Evolutionary conservation across 768 basidiomycete species (phyloP).

Genomic region (Xerocomellus amylosporus): DNA sequence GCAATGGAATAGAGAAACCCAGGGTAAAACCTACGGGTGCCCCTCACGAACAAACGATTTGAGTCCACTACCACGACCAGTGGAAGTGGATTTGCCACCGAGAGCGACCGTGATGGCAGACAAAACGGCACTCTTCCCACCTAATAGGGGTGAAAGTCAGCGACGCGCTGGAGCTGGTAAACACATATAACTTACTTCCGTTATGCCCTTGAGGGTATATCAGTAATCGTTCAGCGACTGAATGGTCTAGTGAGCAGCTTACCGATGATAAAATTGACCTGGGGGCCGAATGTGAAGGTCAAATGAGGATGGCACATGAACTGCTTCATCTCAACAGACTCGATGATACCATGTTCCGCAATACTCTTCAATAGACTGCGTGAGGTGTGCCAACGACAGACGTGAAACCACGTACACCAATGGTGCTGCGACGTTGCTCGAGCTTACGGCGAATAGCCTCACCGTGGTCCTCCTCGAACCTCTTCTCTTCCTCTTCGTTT

Average conservation of each 20-base stretch:
- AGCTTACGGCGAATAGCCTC: constrained; percentile 55
- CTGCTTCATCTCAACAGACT: constrained; percentile 80
- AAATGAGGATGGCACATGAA: constrained; percentile 96
- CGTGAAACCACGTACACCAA: constrained; percentile 46
- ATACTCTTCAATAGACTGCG: constrained; percentile 49
- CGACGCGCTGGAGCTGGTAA: background rate
- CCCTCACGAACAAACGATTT: constrained; percentile 87
- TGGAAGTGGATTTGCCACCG: constrained; percentile 89
- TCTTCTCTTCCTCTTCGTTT: constrained; percentile 58
- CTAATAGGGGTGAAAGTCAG: constrained; percentile 39
- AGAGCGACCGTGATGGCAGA: constrained; percentile 92
- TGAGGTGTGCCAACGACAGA: constrained; percentile 20
- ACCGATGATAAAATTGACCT: constrained; percentile 98
- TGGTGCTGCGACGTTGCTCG: constrained; percentile 41
- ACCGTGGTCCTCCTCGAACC: constrained; percentile 61
- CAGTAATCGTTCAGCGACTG: background rate
- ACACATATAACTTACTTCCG: constrained; percentile 65
- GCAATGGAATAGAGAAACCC: background rate
- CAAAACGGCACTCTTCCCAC: constrained; percentile 92
- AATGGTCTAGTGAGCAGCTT: constrained; percentile 16
- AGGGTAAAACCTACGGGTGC: constrained; percentile 51
- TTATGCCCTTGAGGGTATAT: constrained; percentile 64
- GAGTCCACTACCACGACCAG: constrained; percentile 82
- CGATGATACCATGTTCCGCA: constrained; percentile 87
- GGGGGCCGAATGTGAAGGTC: constrained; percentile 82